These are phyloP conservation scores for Sugiyamaella americana DNA, from an alignment of 805 yeast genomes.

Conservation along the genomic window DNA sequence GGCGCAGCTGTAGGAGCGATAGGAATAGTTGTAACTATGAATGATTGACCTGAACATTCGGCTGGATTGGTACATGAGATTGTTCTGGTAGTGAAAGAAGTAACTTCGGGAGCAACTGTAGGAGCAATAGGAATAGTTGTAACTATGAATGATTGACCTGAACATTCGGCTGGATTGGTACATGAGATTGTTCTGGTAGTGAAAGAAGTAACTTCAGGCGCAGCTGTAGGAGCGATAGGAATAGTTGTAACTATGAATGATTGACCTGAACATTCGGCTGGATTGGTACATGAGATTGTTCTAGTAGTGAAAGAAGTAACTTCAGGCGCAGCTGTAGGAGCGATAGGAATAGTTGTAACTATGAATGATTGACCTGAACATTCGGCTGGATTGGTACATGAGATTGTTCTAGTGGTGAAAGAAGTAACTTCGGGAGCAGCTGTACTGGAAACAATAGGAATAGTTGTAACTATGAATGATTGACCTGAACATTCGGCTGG, in stretches of 20 bases:
- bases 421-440: background rate
- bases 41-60: constrained; percentile 3
- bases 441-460: background rate
- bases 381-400: background rate
- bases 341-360: background rate
- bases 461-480: background rate
- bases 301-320: constrained; percentile 1
- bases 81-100: constrained; percentile 5
- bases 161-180: constrained; percentile 12
- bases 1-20: constrained; percentile 1
- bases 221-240: background rate
- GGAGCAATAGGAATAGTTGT: constrained; percentile 2
- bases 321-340: background rate
- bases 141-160: background rate
- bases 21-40: constrained; percentile 1
- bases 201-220: background rate
- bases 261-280: constrained; percentile 6
- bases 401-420: background rate
- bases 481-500: constrained; percentile 7
- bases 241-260: constrained; percentile 5
- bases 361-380: background rate
- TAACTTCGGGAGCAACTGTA: background rate
- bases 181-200: constrained; percentile 15
- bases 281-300: constrained; percentile 6
- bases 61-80: constrained; percentile 16